A percentile compares a stretch with the other conserved stretches of the same genome.
phyloP scores from a whole-genome alignment of 2,329 filamentous ascomycete species.

The Neoscytalidium dimidiatum region DNA sequence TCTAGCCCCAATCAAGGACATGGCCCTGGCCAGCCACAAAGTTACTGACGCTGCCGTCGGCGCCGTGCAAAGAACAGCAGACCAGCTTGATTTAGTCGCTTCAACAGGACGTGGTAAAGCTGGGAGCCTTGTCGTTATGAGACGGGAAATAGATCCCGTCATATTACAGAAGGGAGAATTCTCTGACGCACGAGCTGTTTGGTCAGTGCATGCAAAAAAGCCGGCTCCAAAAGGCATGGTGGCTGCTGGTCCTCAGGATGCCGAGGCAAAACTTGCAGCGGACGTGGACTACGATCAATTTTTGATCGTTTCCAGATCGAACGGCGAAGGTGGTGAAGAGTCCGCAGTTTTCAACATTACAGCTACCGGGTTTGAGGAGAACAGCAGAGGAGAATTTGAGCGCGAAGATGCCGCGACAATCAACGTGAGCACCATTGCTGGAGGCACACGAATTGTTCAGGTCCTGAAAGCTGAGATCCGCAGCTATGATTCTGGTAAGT shows the following conservation, averaged over 20 bases:
- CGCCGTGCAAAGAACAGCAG: not conserved
- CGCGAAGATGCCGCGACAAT: slow-evolving; percentile 83
- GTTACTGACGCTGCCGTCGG: slow-evolving; percentile 24
- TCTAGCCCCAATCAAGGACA: slow-evolving; percentile 75
- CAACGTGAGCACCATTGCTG: slow-evolving; percentile 81
- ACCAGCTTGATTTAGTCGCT: slow-evolving; percentile 54
- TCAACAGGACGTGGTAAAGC: slow-evolving; percentile 65
- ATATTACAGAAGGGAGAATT: slow-evolving; percentile 71
- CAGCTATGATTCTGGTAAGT: slow-evolving; percentile 84
- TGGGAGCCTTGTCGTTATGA: slow-evolving; percentile 73
- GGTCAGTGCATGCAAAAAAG: slow-evolving; percentile 75
- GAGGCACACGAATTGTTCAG: slow-evolving; percentile 80
- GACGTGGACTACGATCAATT: slow-evolving; percentile 72
- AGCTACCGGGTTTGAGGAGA: slow-evolving; percentile 71
- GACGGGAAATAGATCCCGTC: slow-evolving; percentile 73
- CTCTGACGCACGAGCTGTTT: slow-evolving; percentile 72
- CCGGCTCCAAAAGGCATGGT: slow-evolving; percentile 61
- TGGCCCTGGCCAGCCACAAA: slow-evolving; percentile 64
- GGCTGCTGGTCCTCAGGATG: slow-evolving; percentile 47
- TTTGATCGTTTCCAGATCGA: slow-evolving; percentile 75
- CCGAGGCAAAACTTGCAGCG: slow-evolving; percentile 41
- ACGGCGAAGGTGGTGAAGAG: slow-evolving; percentile 68
- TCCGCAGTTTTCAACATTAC: slow-evolving; percentile 78
- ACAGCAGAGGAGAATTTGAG: slow-evolving; percentile 87
- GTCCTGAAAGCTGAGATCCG: slow-evolving; percentile 83